These are phyloP conservation scores for Eragrostis tef DNA, from an alignment of 202 grass and related monocot genomes.

Conservation along the genomic window DNA sequence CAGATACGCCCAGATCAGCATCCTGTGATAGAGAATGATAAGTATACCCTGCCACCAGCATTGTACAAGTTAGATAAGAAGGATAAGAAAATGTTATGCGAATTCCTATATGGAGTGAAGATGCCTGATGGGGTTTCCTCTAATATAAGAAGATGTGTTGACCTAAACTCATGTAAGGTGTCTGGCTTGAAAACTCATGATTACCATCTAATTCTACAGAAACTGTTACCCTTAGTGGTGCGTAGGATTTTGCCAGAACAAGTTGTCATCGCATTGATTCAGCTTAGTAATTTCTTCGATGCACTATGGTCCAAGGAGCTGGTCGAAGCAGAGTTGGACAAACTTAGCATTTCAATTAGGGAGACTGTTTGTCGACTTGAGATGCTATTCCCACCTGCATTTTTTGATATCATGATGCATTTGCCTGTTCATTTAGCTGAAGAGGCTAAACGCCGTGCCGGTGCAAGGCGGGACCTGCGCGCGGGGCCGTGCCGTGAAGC, in stretches of 20 bases:
- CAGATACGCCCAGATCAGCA: neutral
- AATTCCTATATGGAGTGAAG: neutral
- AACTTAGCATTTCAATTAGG: neutral
- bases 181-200: neutral
- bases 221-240: neutral
- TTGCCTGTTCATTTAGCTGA: too few relatives aligned
- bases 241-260: neutral
- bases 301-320: slow-evolving; percentile 27
- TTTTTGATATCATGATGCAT: too few relatives aligned
- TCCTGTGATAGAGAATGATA: neutral
- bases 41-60: neutral
- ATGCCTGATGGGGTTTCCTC: neutral
- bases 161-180: neutral
- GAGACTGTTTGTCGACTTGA: slow-evolving; percentile 11
- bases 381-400: slow-evolving; percentile 35
- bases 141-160: neutral
- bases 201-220: slow-evolving; percentile 2
- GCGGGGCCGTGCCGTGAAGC: too few relatives aligned
- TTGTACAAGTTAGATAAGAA: neutral
- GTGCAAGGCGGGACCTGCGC: too few relatives aligned
- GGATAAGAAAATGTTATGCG: neutral
- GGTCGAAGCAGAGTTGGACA: neutral
- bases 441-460: too few relatives aligned
- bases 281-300: neutral
- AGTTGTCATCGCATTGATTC: neutral